phyloP scores from a whole-genome alignment of 2,329 filamentous ascomycete genomes.

The Cercospora sesami region DNA sequence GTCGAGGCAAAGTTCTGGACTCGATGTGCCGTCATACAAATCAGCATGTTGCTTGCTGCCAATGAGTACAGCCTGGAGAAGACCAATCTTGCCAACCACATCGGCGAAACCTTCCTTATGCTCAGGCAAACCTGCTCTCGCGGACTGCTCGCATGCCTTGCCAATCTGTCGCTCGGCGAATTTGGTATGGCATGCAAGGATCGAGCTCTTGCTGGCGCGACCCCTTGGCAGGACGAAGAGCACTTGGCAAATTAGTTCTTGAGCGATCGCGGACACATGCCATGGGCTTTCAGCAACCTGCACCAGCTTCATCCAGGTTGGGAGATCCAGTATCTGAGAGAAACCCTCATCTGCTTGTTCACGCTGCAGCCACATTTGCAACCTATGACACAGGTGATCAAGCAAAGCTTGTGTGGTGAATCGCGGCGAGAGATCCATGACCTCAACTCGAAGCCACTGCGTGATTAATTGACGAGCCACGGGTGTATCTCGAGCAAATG shows the following conservation, averaged over 20 bases:
- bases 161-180: slow-evolving; percentile 28
- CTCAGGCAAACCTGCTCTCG: not conserved
- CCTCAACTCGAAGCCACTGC: slow-evolving; percentile 17
- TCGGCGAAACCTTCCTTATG: not conserved
- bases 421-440: slow-evolving; percentile 13
- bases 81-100: slow-evolving; percentile 19
- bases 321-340: slow-evolving; percentile 20
- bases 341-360: slow-evolving; percentile 5
- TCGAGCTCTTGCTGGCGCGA: slow-evolving; percentile 6
- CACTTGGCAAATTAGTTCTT: slow-evolving; percentile 18
- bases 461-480: slow-evolving; percentile 15
- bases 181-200: slow-evolving; percentile 23
- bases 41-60: slow-evolving; percentile 22
- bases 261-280: slow-evolving; percentile 13
- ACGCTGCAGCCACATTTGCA: slow-evolving; percentile 13
- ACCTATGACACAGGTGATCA: slow-evolving; percentile 16
- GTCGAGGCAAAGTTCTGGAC: slow-evolving; percentile 1
- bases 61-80: slow-evolving; percentile 25
- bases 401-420: slow-evolving; percentile 22
- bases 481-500: slow-evolving; percentile 4
- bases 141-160: slow-evolving; percentile 14
- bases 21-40: not conserved
- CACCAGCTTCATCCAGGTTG: slow-evolving; percentile 28
- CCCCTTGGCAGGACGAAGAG: slow-evolving; percentile 22
- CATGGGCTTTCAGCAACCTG: slow-evolving; percentile 24